Conservation (phyloP, 192 early-diverging fungal genomes). For the Mortierella alpina region DNA sequence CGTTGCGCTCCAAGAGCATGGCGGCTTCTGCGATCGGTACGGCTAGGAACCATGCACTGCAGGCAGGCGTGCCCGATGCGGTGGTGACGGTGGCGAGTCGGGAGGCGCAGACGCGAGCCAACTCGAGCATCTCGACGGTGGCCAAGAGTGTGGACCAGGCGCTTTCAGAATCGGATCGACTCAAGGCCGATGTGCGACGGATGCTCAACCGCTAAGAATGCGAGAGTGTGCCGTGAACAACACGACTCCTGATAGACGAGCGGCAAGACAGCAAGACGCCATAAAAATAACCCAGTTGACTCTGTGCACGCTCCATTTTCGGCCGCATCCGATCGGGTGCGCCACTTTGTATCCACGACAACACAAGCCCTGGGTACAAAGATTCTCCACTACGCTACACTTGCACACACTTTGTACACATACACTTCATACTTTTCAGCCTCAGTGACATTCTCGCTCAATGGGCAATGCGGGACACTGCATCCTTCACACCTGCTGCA, state of each 20-base stretch:
- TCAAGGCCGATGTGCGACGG: slow-evolving; percentile 44
- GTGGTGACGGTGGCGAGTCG: slow-evolving; percentile 33
- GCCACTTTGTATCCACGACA: no score
- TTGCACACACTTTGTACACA: no score
- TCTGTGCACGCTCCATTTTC: no score
- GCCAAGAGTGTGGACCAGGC: slow-evolving; percentile 35
- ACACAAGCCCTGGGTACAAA: no score
- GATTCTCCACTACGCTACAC: no score
- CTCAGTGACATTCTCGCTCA: no score
- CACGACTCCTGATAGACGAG: background rate
- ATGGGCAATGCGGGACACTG: no score
- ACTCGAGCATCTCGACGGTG: slow-evolving; percentile 36
- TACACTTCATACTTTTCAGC: no score
- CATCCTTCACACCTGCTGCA: no score
- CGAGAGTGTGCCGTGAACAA: background rate
- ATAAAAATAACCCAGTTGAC: no score
- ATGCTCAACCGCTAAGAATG: slow-evolving; percentile 40
- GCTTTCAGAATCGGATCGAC: slow-evolving; percentile 33
- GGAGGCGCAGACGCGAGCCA: slow-evolving; percentile 37
- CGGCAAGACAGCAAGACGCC: no score
- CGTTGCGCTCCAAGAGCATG: slow-evolving; percentile 37
- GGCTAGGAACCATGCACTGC: slow-evolving; percentile 33
- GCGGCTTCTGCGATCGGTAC: slow-evolving; percentile 40
- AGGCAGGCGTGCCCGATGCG: slow-evolving; percentile 17
- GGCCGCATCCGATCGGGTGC: no score